Percentiles rank a stretch among this genome's conserved stretches.
These are phyloP conservation scores for Botryosphaeria dothidea DNA, from an alignment of 2,329 filamentous ascomycete species.

Conservation along the genomic window DNA sequence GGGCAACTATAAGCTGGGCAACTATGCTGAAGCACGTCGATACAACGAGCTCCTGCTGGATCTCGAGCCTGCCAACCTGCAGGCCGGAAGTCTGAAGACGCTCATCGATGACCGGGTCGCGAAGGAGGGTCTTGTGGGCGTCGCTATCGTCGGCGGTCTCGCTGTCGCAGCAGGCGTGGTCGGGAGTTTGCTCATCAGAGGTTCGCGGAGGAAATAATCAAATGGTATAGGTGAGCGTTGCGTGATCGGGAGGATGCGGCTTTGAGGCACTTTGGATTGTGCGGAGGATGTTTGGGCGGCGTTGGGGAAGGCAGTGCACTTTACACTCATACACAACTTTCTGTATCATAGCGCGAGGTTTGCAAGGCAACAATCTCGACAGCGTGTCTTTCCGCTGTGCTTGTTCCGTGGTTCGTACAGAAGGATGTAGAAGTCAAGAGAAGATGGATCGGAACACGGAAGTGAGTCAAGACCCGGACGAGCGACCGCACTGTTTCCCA, in stretches of 20 bases:
- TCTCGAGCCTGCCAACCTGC: constrained; percentile 86
- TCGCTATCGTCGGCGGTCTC: constrained; percentile 91
- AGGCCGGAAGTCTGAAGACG: constrained; percentile 80
- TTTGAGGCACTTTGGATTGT: not conserved
- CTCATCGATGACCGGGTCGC: constrained; percentile 96
- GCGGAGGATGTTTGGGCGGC: constrained; percentile 11
- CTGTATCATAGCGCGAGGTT: constrained; percentile 5
- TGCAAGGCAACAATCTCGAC: not conserved
- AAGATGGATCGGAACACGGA: not conserved
- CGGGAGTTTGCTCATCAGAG: constrained; percentile 81
- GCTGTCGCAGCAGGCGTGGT: constrained; percentile 92
- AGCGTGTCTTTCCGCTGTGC: not conserved
- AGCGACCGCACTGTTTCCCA: not conserved
- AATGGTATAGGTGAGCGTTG: not conserved
- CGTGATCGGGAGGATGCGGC: not conserved
- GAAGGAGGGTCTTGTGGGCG: constrained; percentile 89
- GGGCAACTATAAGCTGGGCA: constrained; percentile 97
- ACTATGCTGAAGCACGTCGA: constrained; percentile 89
- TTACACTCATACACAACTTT: constrained; percentile 4
- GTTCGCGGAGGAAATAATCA: constrained; percentile 61
- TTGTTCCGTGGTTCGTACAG: not conserved
- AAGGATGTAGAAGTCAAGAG: not conserved
- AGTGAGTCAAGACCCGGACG: not conserved
- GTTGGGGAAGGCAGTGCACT: not conserved
- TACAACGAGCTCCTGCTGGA: constrained; percentile 94